Conservation (phyloP, 495 filamentous ascomycete species). For the Annulohypoxylon nitens region DNA sequence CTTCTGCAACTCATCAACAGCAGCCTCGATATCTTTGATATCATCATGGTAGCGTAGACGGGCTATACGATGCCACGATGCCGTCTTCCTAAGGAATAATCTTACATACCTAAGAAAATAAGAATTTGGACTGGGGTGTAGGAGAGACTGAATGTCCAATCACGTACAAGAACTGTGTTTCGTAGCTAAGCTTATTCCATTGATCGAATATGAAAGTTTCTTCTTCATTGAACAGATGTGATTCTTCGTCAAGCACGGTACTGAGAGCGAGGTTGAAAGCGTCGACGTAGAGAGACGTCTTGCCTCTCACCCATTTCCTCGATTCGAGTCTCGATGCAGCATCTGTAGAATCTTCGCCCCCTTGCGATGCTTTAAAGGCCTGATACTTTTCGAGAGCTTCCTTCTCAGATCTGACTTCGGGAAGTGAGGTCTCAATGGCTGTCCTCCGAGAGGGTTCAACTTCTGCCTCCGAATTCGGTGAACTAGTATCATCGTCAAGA, state of each 20-base stretch:
- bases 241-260: slow-evolving; percentile 90
- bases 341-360: slow-evolving; percentile 56
- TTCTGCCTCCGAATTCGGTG: slow-evolving; percentile 45
- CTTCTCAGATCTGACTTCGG: slow-evolving; percentile 73
- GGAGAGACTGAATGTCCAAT: neutral
- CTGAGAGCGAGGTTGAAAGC: slow-evolving; percentile 95
- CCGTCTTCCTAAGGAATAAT: slow-evolving; percentile 92
- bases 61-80: slow-evolving; percentile 90
- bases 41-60: slow-evolving; percentile 84
- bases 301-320: slow-evolving; percentile 62
- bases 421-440: slow-evolving; percentile 82
- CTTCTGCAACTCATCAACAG: slow-evolving; percentile 70
- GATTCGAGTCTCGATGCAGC: slow-evolving; percentile 52
- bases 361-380: slow-evolving; percentile 61
- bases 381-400: slow-evolving; percentile 88
- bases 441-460: slow-evolving; percentile 64
- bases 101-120: slow-evolving; percentile 77
- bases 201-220: slow-evolving; percentile 82
- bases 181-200: slow-evolving; percentile 82
- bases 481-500: slow-evolving; percentile 50
- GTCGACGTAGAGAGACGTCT: slow-evolving; percentile 94
- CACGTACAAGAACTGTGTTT: slow-evolving; percentile 89
- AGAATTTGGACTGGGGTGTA: slow-evolving; percentile 15
- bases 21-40: slow-evolving; percentile 76
- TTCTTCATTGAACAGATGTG: slow-evolving; percentile 84